phyloP scores from a whole-genome alignment of 2,329 filamentous ascomycete species.

The Alternaria novae-zelandiae region DNA sequence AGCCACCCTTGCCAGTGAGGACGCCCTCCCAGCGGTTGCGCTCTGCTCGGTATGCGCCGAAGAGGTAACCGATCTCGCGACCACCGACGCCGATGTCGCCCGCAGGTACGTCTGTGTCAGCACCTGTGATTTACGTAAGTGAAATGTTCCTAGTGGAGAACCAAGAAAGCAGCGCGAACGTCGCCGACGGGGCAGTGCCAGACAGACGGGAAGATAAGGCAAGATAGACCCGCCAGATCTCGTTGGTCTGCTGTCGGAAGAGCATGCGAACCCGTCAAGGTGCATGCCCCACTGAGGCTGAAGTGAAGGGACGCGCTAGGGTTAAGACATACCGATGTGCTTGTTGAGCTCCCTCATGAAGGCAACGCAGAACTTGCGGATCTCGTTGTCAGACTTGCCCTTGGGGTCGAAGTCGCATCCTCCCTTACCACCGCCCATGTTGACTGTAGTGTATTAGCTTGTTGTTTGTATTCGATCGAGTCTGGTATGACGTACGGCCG shows the following conservation, averaged over 20 bases:
- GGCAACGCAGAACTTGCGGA: conserved; percentile 92
- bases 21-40: conserved; percentile 95
- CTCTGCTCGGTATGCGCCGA: conserved; percentile 89
- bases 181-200: conserved; percentile 9
- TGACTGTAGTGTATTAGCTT: conserved; percentile 61
- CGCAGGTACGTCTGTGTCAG: conserved; percentile 93
- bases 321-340: conserved; percentile 68
- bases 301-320: conserved; percentile 8
- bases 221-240: conserved; percentile 16
- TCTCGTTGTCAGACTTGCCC: conserved; percentile 96
- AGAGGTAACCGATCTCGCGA: conserved; percentile 93
- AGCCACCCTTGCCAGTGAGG: conserved; percentile 91
- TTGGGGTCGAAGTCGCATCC: conserved; percentile 99
- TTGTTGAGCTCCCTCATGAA: conserved; percentile 97
- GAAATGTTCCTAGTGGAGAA: conserved; percentile 45
- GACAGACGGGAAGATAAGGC: conserved; percentile 19
- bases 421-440: conserved; percentile 97
- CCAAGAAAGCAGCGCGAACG: neutral
- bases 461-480: neutral
- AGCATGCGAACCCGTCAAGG: conserved; percentile 21
- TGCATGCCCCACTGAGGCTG: conserved; percentile 17
- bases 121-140: conserved; percentile 56
- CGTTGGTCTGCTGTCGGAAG: conserved; percentile 20
- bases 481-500: conserved; percentile 67
- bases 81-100: conserved; percentile 95